Base-by-base conservation (phyloP, 768 basidiomycete species). In the Macrolepiota dolichaula region DNA sequence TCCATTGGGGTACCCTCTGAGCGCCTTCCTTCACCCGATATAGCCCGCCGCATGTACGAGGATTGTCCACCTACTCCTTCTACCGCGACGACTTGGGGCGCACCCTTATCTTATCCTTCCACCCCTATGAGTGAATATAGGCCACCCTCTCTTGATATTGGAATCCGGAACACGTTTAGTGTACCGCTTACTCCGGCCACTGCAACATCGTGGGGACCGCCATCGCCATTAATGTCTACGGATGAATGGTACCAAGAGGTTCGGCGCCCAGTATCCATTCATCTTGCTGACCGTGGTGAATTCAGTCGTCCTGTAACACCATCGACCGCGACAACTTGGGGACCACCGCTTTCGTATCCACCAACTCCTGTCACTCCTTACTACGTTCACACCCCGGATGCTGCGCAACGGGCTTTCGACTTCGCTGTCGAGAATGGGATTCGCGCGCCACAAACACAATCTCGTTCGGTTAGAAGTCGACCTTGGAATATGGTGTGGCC, bases 11-110 rank as follows among this genome's bases (percentile, higher is more conserved):
- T 73, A 4, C 66, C 69, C 19, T 67, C 73, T 6, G 74, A 70
- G 36, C 75, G 77, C 42, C 67, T 83, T 19, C 81, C 80, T 12
- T 81, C 86, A 15, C 86, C 85, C 22, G 88, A 89, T 69, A 69
- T 88, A 42, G 85, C 79, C 4, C 72, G 74, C 62, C 79, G 89
- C 37, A 77, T 83, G 71, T 68, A 80, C 19, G 85, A 86, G 35
- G 80, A 85, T 65, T 71, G 67, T 11, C 86, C 86, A 1, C 73
- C 71, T 4, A 84, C 85, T 27, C 83, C 82, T 17, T 72, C 74
- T 35, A 83, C 80, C 1, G 77, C 79, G 15, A 82, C 82, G 3
- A 76, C 75, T 13, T 83, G 82, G 83, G 84, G 81, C 50, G 76
- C 78, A 15, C 79, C 79, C 10, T 67, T 74, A 29, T 78, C 76